Conservation (phyloP, 2,329 filamentous ascomycete genomes). For the Verticillium albo-atrum region DNA sequence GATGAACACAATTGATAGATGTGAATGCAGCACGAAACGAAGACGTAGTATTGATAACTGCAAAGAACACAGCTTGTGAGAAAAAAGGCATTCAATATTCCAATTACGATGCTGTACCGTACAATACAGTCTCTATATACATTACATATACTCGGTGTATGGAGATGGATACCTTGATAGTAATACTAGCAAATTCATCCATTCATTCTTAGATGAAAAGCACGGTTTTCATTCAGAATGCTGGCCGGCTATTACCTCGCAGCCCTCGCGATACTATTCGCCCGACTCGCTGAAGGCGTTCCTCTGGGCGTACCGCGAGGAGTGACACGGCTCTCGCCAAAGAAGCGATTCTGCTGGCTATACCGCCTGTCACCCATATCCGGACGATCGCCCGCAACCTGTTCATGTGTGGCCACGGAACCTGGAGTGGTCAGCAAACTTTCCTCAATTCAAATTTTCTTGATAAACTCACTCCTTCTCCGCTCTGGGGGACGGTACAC, state of each 20-base stretch:
- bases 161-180: no score
- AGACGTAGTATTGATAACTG: no score
- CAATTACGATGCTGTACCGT: no score
- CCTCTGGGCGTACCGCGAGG: slow-evolving; percentile 30
- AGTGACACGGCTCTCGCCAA: slow-evolving; percentile 35
- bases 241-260: background rate
- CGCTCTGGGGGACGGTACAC: slow-evolving; percentile 15
- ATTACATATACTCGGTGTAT: no score
- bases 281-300: slow-evolving; percentile 29
- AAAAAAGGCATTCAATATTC: no score
- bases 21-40: no score
- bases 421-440: slow-evolving; percentile 14
- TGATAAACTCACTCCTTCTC: slow-evolving; percentile 2
- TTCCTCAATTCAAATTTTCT: background rate
- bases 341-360: slow-evolving; percentile 35
- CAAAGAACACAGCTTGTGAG: no score
- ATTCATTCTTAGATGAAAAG: no score
- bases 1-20: no score
- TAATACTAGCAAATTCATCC: no score
- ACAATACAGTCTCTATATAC: no score
- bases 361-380: slow-evolving; percentile 21
- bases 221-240: no score
- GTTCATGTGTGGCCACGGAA: slow-evolving; percentile 13
- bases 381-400: slow-evolving; percentile 8
- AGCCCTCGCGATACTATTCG: slow-evolving; percentile 4